A percentile compares a stretch with the other conserved stretches of the same genome.
These are phyloP conservation scores for Furculomyces boomerangus DNA, from an alignment of 371 early-diverging fungal species.

Conservation along the genomic window DNA sequence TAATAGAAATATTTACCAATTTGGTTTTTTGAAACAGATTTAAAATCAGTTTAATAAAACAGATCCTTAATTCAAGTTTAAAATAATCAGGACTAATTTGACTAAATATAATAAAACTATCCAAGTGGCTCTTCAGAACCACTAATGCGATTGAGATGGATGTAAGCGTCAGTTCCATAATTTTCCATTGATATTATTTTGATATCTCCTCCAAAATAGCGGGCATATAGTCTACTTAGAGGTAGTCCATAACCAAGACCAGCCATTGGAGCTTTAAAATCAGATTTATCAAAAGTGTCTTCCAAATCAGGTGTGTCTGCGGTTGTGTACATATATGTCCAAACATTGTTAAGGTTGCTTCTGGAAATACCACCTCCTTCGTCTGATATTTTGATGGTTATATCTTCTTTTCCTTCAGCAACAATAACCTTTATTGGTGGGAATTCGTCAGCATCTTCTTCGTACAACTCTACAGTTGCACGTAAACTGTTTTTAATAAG, in stretches of 20 bases:
- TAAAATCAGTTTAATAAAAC: too few relatives aligned
- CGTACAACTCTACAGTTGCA: constrained; percentile 83
- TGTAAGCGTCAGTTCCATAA: constrained; percentile 88
- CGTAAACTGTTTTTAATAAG: constrained; percentile 87
- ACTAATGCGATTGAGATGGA: constrained; percentile 78
- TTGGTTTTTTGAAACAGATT: too few relatives aligned
- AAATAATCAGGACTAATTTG: too few relatives aligned
- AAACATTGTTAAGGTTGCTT: constrained; percentile 73
- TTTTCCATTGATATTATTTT: constrained; percentile 92
- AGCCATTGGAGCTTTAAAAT: constrained; percentile 93
- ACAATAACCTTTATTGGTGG: constrained; percentile 85
- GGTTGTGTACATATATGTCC: constrained; percentile 96
- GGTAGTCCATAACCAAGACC: constrained; percentile 96
- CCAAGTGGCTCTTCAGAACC: constrained; percentile 81
- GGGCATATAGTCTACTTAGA: constrained; percentile 65
- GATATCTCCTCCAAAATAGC: constrained; percentile 93
- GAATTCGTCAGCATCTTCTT: constrained; percentile 69
- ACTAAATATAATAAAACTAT: too few relatives aligned
- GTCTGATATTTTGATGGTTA: constrained; percentile 89
- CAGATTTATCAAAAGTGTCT: constrained; percentile 61
- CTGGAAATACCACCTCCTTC: constrained; percentile 92
- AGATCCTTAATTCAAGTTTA: too few relatives aligned
- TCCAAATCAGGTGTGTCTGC: constrained; percentile 75
- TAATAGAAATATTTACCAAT: too few relatives aligned
- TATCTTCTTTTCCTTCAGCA: constrained; percentile 91